Percentiles rank a stretch among this genome's conserved stretches.
Evolutionary conservation across 352 stramenopile species (phyloP).

Genomic region (Elongisporangium anandrum): DNA sequence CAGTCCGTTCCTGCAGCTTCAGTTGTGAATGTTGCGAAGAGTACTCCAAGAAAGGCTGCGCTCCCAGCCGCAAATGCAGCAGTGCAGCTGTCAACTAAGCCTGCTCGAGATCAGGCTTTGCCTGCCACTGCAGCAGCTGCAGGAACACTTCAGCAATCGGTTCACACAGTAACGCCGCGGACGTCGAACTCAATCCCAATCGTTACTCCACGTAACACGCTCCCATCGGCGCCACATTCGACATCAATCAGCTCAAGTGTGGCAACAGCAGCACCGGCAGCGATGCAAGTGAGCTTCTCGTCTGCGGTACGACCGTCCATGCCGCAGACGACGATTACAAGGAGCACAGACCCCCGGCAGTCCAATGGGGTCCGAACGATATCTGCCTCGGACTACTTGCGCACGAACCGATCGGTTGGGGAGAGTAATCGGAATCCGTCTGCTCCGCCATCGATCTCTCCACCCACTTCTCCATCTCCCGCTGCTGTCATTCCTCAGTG

Average conservation of each 20-base stretch:
- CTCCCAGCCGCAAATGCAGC: not conserved
- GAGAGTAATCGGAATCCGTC: too few relatives aligned
- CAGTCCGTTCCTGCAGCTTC: not conserved
- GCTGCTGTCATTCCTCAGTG: too few relatives aligned
- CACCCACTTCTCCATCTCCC: too few relatives aligned
- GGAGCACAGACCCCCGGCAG: too few relatives aligned
- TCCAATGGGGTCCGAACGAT: too few relatives aligned
- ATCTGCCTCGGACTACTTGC: too few relatives aligned
- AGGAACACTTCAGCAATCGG: not conserved
- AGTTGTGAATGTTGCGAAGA: slow-evolving; percentile 8
- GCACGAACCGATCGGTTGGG: too few relatives aligned
- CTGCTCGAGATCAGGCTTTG: not conserved
- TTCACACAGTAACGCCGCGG: not conserved
- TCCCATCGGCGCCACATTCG: not conserved
- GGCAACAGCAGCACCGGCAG: not conserved
- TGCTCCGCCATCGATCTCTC: too few relatives aligned
- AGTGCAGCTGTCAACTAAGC: not conserved
- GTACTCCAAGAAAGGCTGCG: slow-evolving; percentile 1
- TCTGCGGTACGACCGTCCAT: too few relatives aligned
- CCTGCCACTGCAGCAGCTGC: not conserved
- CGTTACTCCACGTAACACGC: not conserved
- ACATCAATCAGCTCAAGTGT: not conserved
- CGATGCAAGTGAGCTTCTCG: not conserved
- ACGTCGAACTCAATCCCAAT: not conserved
- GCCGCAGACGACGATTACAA: too few relatives aligned